Base-by-base conservation (phyloP, 202 grass and related monocot species). In the Cymbopogon flexuosus region DNA sequence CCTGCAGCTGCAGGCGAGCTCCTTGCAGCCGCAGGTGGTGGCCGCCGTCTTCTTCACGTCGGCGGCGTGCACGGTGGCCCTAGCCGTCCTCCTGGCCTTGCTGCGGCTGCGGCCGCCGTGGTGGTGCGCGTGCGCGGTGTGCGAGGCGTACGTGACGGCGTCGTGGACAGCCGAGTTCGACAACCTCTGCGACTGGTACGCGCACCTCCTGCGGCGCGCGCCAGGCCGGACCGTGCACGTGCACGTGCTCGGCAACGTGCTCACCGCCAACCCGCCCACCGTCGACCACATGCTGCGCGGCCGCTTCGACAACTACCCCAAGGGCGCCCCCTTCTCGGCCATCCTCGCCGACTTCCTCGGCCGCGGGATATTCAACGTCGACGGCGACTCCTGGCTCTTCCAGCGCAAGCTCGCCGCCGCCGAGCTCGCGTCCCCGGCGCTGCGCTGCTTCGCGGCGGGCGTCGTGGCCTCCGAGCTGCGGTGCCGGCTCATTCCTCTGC, bases 321-420 rank as follows among this genome's bases (percentile, higher is more conserved):
- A 97, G 84, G 95, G 95, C 39, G 88, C 89, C 8, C 84, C 90
- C 47, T 94, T 93, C 86, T 89, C 90, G 10, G 84, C 84, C 78
- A 91, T 97, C 85, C 90, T 97, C 86, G 86, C 88, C 58, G 95
- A 97, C 89, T 90, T 97, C 78, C 88, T 97, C 81, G 95, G 95
- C 84, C 88, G 89, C 27, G 95, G 95, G 30, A 97, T 97, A 70
- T 97, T 97, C 79, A 97, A 94, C 86, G 90, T 93, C 49, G 95
- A 97, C 73, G 90, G 95, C 69, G 91, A 92, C 47, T 27, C 49
- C 19, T 97, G 95, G 95, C 82, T 77, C 23, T 91, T 94, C 86
- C 91, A 94, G 64, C 91, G 91, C 61, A 94, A 94, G 78, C 87
- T 91, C 77, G 91, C 91, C 9, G 89, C 72, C 1, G 83, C 83